Evolutionary conservation across 768 basidiomycete species (phyloP).

Genomic region (Amanita muscaria): DNA sequence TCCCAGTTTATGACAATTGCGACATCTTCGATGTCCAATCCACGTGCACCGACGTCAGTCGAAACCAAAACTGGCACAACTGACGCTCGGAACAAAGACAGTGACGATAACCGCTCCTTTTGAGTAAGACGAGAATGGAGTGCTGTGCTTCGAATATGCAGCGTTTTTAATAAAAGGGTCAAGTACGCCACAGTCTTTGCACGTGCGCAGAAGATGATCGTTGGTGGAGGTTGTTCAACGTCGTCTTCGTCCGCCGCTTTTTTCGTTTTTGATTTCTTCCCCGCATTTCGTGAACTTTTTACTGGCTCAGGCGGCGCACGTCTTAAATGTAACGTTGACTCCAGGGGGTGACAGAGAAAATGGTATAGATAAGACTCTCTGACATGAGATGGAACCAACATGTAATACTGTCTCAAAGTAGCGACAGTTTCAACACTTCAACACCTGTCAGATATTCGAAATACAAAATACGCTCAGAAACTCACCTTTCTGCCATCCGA

Average conservation of each 20-base stretch:
- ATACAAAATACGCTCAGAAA: background rate
- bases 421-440: slow-evolving; percentile 81
- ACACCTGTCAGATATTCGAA: slow-evolving; percentile 6
- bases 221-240: slow-evolving; percentile 78
- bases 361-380: slow-evolving; percentile 89
- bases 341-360: slow-evolving; percentile 83
- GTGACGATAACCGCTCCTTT: slow-evolving; percentile 73
- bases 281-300: slow-evolving; percentile 26
- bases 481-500: slow-evolving; percentile 60
- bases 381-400: slow-evolving; percentile 91
- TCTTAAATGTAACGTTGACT: slow-evolving; percentile 60
- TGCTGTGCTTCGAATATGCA: slow-evolving; percentile 78
- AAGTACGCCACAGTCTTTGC: slow-evolving; percentile 88
- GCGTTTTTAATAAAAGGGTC: slow-evolving; percentile 64
- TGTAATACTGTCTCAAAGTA: slow-evolving; percentile 78
- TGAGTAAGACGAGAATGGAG: slow-evolving; percentile 93
- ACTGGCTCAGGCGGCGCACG: slow-evolving; percentile 49
- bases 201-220: slow-evolving; percentile 88
- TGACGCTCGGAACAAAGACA: slow-evolving; percentile 79
- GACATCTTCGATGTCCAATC: slow-evolving; percentile 93
- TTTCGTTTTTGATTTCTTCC: slow-evolving; percentile 24
- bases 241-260: slow-evolving; percentile 34
- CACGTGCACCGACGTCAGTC: slow-evolving; percentile 93
- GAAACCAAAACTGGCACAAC: slow-evolving; percentile 88
- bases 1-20: slow-evolving; percentile 98